A percentile compares a stretch with the other conserved stretches of the same genome.
Conservation (phyloP, 148 eudicot genomes). For the Gaultheria prostrata region DNA sequence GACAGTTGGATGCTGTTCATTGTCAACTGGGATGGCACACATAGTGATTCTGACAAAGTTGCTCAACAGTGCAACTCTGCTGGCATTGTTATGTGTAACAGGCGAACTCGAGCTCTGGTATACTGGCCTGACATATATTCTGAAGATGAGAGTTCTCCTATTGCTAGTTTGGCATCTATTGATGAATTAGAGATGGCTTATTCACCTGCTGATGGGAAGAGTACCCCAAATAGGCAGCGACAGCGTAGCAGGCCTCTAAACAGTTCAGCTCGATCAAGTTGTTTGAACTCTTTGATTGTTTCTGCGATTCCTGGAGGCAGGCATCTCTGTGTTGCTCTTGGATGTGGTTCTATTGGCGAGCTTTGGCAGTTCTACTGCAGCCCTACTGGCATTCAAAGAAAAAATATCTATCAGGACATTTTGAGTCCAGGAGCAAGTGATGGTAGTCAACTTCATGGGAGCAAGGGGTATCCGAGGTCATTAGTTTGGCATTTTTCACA, state of each 20-base stretch:
- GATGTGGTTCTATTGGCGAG: constrained; percentile 70
- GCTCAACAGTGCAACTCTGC: constrained; percentile 44
- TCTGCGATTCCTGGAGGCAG: constrained; percentile 47
- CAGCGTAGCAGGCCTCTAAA: constrained; percentile 35
- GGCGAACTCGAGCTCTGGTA: constrained; percentile 47
- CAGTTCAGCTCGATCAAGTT: constrained; percentile 30
- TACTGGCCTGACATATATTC: constrained; percentile 86
- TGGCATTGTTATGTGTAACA: constrained; percentile 73
- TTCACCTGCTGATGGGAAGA: constrained; percentile 34
- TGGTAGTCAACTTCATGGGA: constrained; percentile 30
- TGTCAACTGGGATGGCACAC: constrained; percentile 55
- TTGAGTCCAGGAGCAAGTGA: constrained; percentile 33
- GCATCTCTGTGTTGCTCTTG: constrained; percentile 67
- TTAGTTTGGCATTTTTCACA: constrained; percentile 62
- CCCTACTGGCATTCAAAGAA: constrained; percentile 52
- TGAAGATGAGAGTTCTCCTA: constrained; percentile 37
- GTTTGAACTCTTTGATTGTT: constrained; percentile 74
- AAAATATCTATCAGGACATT: constrained; percentile 31
- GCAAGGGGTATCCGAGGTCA: constrained; percentile 81
- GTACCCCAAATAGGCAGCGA: constrained; percentile 36
- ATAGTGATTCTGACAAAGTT: constrained; percentile 26
- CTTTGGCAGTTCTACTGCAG: constrained; percentile 78
- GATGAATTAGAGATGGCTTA: constrained; percentile 40
- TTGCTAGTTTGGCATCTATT: constrained; percentile 38
- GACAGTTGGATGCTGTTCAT: constrained; percentile 65